Percentiles rank a stretch among this genome's conserved stretches.
phyloP scores from a whole-genome alignment of 805 yeast species.

The Candida alai region DNA sequence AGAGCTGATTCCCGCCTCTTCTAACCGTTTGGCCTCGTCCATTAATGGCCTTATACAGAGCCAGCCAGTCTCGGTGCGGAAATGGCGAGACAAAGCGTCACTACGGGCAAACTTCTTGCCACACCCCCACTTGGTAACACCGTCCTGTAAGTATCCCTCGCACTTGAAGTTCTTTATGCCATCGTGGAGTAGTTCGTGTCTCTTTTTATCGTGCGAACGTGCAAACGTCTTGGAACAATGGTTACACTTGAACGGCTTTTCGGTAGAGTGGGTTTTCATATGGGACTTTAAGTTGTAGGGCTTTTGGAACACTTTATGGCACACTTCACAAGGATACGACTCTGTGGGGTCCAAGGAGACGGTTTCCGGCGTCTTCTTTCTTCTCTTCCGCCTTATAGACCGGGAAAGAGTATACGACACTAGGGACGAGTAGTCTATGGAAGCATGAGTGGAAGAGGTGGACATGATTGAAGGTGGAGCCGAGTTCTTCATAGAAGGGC shows the following conservation, averaged over 20 bases:
- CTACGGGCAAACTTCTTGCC: constrained; percentile 70
- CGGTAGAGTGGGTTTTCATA: constrained; percentile 56
- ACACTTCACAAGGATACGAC: constrained; percentile 36
- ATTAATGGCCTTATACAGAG: constrained; percentile 62
- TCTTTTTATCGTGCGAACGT: constrained; percentile 68
- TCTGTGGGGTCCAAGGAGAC: constrained; percentile 7
- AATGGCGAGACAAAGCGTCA: constrained; percentile 74
- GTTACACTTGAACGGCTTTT: constrained; percentile 64
- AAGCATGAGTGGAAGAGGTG: background rate
- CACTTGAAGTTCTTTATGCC: constrained; percentile 71
- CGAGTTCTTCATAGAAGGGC: constrained; percentile 3
- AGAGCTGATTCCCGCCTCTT: constrained; percentile 10
- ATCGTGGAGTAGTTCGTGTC: constrained; percentile 73
- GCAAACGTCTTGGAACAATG: constrained; percentile 69
- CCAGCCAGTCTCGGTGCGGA: constrained; percentile 72
- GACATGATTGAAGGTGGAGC: background rate
- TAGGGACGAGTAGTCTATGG: constrained; percentile 32
- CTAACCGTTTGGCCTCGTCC: constrained; percentile 48
- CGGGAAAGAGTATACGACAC: constrained; percentile 33
- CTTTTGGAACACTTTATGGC: constrained; percentile 44
- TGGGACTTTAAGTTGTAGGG: constrained; percentile 50
- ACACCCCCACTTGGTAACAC: constrained; percentile 68
- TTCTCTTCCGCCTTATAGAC: constrained; percentile 24
- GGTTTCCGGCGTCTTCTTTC: constrained; percentile 12
- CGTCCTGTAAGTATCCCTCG: constrained; percentile 56